Conservation (phyloP, 441 rosid genomes). For the Macaranga tanarius region DNA sequence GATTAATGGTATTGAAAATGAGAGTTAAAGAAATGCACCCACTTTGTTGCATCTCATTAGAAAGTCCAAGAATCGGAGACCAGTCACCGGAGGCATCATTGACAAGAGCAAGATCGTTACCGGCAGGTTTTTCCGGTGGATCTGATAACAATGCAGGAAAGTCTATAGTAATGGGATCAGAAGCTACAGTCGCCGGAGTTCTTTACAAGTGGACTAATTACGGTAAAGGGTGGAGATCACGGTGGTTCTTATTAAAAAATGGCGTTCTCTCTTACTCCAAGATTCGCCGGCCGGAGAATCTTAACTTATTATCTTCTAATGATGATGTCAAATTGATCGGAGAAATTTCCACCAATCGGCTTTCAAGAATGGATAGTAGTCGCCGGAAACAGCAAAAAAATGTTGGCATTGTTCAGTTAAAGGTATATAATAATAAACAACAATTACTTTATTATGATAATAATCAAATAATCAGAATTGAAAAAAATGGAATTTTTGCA, state of each 20-base stretch:
- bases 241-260: conserved; percentile 82
- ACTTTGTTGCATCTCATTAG: conserved; percentile 81
- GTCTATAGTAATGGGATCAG: conserved; percentile 40
- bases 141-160: conserved; percentile 44
- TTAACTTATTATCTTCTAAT: conserved; percentile 41
- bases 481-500: neutral
- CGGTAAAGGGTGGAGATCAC: conserved; percentile 99
- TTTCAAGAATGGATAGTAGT: conserved; percentile 54
- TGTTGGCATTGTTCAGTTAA: conserved; percentile 84
- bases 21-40: conserved; percentile 94
- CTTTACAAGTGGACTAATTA: conserved; percentile 95
- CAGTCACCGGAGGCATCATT: conserved; percentile 58
- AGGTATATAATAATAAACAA: conserved; percentile 58
- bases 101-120: conserved; percentile 64
- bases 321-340: conserved; percentile 83
- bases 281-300: conserved; percentile 68
- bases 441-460: no score
- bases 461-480: neutral
- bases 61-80: conserved; percentile 56
- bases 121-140: conserved; percentile 45
- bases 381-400: conserved; percentile 66
- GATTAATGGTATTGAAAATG: conserved; percentile 48
- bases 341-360: conserved; percentile 57
- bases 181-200: conserved; percentile 75
- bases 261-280: conserved; percentile 86